Evolutionary conservation across 208 protist species (phyloP).

Genomic region (Acanthamoeba sp.): DNA sequence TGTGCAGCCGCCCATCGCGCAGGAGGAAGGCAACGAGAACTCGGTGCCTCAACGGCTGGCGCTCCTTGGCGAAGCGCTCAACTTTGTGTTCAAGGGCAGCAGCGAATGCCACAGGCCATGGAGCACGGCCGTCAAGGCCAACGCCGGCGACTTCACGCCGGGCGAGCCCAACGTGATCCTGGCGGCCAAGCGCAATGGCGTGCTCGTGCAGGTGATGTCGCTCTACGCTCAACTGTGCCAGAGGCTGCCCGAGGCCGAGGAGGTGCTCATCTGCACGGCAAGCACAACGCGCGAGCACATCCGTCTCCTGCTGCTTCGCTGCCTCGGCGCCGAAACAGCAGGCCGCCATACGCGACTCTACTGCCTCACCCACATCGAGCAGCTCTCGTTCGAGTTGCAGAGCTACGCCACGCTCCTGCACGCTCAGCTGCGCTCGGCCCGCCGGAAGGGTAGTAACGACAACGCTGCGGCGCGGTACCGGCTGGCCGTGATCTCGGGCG

Average conservation of each 20-base stretch:
- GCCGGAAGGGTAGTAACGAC: neutral
- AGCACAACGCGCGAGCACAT: constrained; percentile 49
- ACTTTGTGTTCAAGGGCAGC: constrained; percentile 5
- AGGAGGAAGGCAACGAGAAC: neutral
- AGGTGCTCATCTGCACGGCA: constrained; percentile 63
- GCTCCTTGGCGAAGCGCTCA: neutral
- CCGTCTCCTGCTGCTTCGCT: constrained; percentile 34
- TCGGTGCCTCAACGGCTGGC: neutral
- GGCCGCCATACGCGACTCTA: constrained; percentile 8
- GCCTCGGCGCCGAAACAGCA: constrained; percentile 33
- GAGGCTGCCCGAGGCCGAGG: constrained; percentile 54
- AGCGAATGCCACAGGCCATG: constrained; percentile 40
- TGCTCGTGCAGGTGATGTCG: constrained; percentile 45
- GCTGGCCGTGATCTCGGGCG: constrained; percentile 53
- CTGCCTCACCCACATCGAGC: constrained; percentile 58
- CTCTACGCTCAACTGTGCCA: constrained; percentile 60
- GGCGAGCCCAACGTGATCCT: constrained; percentile 59
- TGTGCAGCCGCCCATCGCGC: neutral
- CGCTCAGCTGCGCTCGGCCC: constrained; percentile 5
- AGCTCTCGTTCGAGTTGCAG: constrained; percentile 61
- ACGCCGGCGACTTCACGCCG: constrained; percentile 17
- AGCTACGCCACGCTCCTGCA: constrained; percentile 9
- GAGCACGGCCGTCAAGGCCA: neutral
- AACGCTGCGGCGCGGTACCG: neutral
- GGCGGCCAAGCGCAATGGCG: neutral